A percentile compares a stretch with the other conserved stretches of the same genome.
Conservation (phyloP, 192 early-diverging fungal species). For the Helicostylum pulchrum region DNA sequence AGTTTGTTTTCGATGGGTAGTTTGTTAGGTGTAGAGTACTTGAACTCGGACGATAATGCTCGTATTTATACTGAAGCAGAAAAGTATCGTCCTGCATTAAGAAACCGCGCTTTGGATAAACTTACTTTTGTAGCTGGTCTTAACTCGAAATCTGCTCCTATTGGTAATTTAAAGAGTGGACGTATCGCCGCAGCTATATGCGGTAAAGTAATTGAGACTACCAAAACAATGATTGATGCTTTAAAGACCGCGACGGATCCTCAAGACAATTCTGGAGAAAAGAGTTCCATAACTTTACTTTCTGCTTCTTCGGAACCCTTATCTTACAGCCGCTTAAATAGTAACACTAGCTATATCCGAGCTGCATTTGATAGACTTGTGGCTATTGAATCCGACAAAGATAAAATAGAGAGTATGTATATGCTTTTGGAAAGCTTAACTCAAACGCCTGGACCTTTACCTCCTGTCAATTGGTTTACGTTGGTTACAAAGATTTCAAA, state of each 20-base stretch:
- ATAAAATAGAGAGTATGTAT: constrained; percentile 4
- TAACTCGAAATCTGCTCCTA: background rate
- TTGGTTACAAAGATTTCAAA: constrained; percentile 33
- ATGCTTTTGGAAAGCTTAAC: constrained; percentile 31
- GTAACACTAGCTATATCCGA: constrained; percentile 48
- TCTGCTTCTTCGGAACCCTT: constrained; percentile 46
- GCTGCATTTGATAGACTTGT: constrained; percentile 45
- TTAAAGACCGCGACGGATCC: background rate
- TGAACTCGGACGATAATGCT: background rate
- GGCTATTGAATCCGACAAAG: constrained; percentile 5
- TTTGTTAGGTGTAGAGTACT: constrained; percentile 28
- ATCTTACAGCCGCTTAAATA: constrained; percentile 44
- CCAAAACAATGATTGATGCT: constrained; percentile 26
- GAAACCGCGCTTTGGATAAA: constrained; percentile 15
- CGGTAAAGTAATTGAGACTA: constrained; percentile 32
- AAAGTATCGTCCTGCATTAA: background rate
- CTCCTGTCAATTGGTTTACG: constrained; percentile 56
- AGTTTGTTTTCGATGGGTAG: constrained; percentile 30
- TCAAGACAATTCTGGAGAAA: background rate
- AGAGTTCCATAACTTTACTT: background rate
- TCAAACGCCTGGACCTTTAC: constrained; percentile 38
- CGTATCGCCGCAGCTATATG: constrained; percentile 45
- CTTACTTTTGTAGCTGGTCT: constrained; percentile 29
- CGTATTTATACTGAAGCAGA: constrained; percentile 8
- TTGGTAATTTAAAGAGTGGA: constrained; percentile 45